Percentiles rank a stretch among this genome's conserved stretches.
Conservation (phyloP, 2,329 filamentous ascomycete genomes). For the Proliferodiscus dingleyae region DNA sequence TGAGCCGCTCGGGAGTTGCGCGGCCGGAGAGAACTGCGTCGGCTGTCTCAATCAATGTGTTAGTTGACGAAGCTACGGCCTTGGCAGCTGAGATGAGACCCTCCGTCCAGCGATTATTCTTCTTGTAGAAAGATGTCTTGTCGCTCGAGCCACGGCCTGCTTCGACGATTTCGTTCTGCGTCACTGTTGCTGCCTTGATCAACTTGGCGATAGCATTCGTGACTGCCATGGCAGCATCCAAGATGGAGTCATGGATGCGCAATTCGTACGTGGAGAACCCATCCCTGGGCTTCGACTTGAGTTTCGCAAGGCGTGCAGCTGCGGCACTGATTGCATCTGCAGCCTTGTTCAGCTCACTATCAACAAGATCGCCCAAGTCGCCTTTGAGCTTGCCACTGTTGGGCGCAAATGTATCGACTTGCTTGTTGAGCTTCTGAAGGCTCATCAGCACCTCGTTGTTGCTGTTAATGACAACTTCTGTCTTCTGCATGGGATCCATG, state of each 20-base stretch:
- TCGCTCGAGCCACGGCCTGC: slow-evolving; percentile 85
- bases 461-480: slow-evolving; percentile 94
- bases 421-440: slow-evolving; percentile 86
- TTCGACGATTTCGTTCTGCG: slow-evolving; percentile 94
- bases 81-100: slow-evolving; percentile 96
- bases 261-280: slow-evolving; percentile 95
- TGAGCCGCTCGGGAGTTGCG: slow-evolving; percentile 93
- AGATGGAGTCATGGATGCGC: slow-evolving; percentile 89
- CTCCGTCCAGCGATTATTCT: slow-evolving; percentile 99
- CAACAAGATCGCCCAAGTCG: slow-evolving; percentile 88
- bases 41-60: slow-evolving; percentile 94
- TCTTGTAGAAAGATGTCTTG: slow-evolving; percentile 96
- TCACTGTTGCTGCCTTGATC: slow-evolving; percentile 89
- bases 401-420: slow-evolving; percentile 86
- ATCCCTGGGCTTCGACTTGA: slow-evolving; percentile 95
- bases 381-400: slow-evolving; percentile 82
- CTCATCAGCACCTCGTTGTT: slow-evolving; percentile 96
- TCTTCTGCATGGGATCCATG: slow-evolving; percentile 86
- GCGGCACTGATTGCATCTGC: slow-evolving; percentile 94
- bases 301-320: slow-evolving; percentile 79
- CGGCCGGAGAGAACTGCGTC: slow-evolving; percentile 90
- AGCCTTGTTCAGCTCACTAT: slow-evolving; percentile 85
- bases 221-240: slow-evolving; percentile 88
- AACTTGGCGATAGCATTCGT: slow-evolving; percentile 90
- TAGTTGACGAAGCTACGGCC: slow-evolving; percentile 88